Evolutionary conservation across 495 filamentous ascomycete genomes (phyloP).

Genomic region (Xylaria intraflava): DNA sequence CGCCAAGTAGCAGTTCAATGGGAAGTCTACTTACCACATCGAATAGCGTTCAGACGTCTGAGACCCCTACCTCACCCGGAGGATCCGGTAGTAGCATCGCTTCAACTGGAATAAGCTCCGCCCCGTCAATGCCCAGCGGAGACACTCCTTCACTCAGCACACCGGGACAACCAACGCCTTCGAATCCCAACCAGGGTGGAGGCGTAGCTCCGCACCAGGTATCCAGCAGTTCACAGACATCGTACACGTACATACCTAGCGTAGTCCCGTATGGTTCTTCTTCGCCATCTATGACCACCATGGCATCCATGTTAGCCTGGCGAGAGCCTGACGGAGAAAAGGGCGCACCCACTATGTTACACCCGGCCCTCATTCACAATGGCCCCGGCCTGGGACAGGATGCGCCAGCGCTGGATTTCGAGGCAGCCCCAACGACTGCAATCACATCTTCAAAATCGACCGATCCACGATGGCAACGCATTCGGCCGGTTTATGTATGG

Average conservation of each 20-base stretch:
- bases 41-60: not conserved
- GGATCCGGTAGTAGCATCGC: conserved; percentile 1
- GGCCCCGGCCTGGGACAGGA: not conserved
- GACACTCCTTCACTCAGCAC: not conserved
- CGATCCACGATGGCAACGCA: conserved; percentile 20
- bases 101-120: conserved; percentile 7
- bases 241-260: conserved; percentile 18
- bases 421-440: conserved; percentile 7
- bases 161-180: conserved; percentile 12
- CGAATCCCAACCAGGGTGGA: conserved; percentile 8
- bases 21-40: not conserved
- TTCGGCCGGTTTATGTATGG: conserved; percentile 22
- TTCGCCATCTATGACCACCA: conserved; percentile 18
- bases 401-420: conserved; percentile 3
- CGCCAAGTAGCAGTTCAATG: not conserved
- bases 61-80: conserved; percentile 1
- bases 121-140: conserved; percentile 1
- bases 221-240: conserved; percentile 9
- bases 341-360: conserved; percentile 13
- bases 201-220: conserved; percentile 1
- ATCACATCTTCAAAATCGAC: conserved; percentile 9
- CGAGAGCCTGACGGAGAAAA: conserved; percentile 14
- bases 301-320: conserved; percentile 21
- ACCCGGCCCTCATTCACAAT: conserved; percentile 1
- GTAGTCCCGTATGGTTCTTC: conserved; percentile 17